phyloP scores from a whole-genome alignment of 345 rosid genomes.

The Linum lewisii region DNA sequence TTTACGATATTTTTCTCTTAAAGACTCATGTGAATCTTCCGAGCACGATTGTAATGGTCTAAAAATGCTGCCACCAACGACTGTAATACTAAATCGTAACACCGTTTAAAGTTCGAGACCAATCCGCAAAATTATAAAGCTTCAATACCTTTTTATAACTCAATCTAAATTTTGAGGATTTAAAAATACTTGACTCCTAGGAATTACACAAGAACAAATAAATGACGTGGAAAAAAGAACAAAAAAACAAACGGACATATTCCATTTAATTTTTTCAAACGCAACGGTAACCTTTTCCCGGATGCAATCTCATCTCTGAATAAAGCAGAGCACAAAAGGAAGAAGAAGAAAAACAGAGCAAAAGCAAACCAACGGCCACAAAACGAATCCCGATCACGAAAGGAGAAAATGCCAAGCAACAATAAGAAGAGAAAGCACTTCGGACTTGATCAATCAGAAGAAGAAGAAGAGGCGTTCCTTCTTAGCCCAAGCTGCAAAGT shows the following conservation, averaged over 20 bases:
- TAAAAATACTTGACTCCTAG: too few relatives aligned
- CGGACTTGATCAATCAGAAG: conserved; percentile 16
- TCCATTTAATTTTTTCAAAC: not conserved
- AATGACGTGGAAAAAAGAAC: not conserved
- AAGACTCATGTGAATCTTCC: too few relatives aligned
- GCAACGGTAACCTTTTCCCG: not conserved
- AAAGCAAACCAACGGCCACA: not conserved
- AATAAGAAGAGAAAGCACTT: not conserved
- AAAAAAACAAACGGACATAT: not conserved
- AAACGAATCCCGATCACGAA: not conserved
- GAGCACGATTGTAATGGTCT: too few relatives aligned
- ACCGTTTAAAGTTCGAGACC: too few relatives aligned
- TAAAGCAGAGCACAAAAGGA: not conserved
- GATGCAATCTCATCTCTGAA: not conserved
- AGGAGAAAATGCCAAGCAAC: not conserved
- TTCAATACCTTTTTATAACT: too few relatives aligned
- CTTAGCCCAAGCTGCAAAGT: conserved; percentile 34
- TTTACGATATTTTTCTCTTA: too few relatives aligned
- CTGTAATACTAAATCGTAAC: too few relatives aligned
- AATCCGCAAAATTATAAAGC: too few relatives aligned
- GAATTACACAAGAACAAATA: too few relatives aligned
- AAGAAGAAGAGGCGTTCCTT: conserved; percentile 34
- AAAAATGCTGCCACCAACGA: too few relatives aligned
- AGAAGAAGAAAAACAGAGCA: not conserved
- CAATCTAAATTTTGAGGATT: too few relatives aligned